Conservation (phyloP, 2,329 filamentous ascomycete genomes). For the Epichloe hybrida region DNA sequence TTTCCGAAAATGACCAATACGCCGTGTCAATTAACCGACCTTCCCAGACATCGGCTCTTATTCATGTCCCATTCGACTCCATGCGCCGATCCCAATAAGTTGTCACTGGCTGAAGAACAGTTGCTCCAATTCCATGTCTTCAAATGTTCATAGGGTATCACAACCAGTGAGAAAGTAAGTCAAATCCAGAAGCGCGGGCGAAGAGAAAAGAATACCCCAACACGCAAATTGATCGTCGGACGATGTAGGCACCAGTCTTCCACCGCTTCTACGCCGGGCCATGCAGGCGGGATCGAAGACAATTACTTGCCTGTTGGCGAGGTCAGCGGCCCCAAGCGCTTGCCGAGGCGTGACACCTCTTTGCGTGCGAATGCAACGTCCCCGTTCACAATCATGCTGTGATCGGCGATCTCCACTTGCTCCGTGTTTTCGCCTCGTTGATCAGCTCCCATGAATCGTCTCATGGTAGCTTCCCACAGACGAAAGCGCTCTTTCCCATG, state of each 20-base stretch:
- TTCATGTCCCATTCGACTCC: not conserved
- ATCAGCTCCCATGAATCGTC: constrained; percentile 32
- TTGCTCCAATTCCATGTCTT: not conserved
- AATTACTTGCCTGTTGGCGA: not conserved
- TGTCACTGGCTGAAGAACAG: not conserved
- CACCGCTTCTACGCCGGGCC: not conserved
- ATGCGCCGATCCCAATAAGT: not conserved
- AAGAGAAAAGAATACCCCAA: not conserved
- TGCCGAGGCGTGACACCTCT: constrained; percentile 35
- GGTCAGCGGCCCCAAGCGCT: constrained; percentile 20
- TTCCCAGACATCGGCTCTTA: not conserved
- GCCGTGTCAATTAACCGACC: not conserved
- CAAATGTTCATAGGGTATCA: not conserved
- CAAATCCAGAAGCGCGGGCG: not conserved
- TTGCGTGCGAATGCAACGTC: constrained; percentile 39
- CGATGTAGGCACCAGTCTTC: not conserved
- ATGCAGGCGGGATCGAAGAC: not conserved
- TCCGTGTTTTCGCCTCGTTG: constrained; percentile 19
- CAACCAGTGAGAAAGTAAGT: not conserved
- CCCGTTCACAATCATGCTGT: constrained; percentile 52
- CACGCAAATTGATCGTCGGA: not conserved
- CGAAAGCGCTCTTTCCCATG: constrained; percentile 41
- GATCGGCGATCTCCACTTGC: constrained; percentile 41
- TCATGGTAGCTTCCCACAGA: constrained; percentile 49
- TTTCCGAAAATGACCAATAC: not conserved